Evolutionary conservation across 140 eudicot genomes (phyloP).

Genomic region (Cichorium intybus): DNA sequence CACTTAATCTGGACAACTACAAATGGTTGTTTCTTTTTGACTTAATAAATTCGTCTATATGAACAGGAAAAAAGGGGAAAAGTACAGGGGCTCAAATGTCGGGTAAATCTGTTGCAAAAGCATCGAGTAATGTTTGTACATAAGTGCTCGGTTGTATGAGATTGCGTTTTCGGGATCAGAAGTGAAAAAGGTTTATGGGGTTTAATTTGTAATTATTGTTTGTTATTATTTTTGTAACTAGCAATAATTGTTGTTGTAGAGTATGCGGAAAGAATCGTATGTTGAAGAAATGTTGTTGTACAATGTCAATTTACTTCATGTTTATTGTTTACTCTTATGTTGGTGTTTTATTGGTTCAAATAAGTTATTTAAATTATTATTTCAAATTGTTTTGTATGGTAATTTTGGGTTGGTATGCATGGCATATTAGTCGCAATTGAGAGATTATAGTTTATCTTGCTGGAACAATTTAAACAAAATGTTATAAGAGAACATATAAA

Average conservation of each 20-base stretch:
- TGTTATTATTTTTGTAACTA: conserved; percentile 14
- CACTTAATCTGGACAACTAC: neutral
- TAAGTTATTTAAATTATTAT: neutral
- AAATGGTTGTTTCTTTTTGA: neutral
- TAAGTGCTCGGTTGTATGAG: neutral
- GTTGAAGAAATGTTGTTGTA: conserved; percentile 11
- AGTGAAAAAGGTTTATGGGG: neutral
- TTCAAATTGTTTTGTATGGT: neutral
- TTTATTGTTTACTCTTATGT: neutral
- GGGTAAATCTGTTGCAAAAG: conserved; percentile 16
- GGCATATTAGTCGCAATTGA: neutral
- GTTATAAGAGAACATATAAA: neutral
- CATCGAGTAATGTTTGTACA: conserved; percentile 9
- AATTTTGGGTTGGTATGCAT: neutral
- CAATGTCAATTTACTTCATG: conserved; percentile 1
- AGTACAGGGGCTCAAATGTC: conserved; percentile 7
- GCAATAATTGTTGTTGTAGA: conserved; percentile 2
- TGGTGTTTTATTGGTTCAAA: neutral
- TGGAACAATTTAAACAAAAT: neutral
- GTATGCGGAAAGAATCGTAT: neutral
- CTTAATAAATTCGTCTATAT: neutral
- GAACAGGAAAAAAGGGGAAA: neutral
- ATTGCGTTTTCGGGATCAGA: neutral
- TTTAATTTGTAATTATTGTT: conserved; percentile 23
- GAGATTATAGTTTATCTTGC: neutral